Evolutionary conservation across 371 early-diverging fungal genomes (phyloP), one percentile per base, ranked within the genome.

Genomic region (Mortierella polycephala): DNA sequence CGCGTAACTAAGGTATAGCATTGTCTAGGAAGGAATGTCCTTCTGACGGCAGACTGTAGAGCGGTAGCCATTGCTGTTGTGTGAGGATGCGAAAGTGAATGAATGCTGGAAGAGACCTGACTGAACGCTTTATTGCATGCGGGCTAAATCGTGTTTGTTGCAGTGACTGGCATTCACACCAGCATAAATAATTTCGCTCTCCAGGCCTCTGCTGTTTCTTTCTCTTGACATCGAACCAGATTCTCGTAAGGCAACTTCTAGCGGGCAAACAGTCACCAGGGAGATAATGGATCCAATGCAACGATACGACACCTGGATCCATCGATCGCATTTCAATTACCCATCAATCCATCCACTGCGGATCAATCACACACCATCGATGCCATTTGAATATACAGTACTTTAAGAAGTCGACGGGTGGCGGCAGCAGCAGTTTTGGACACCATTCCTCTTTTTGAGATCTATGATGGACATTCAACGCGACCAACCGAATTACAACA

Each of bases 171-270:
- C 51, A 51, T 18, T 9, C 20, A 14, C 5, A 51, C 49, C 30
- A n/a, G 49, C 6, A 51, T 69, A 67, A 58, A 64, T 67, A 54
- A 16, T 51, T 51, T 49, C 37, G 10, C 16, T 6, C 50, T 45
- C 40, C 47, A 62, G 37, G 7, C 23, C 18, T 16, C 56, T 30
- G 21, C 30, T 30, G 52, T 50, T 75, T 71, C 76, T 71, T 67
- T 68, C 76, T 71, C 71, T 76, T 76, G 71, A 67, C 64, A 67
- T 60, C 60, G 58, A 55, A 64, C 63, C 55, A 46, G 71, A 71
- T 69, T 70, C 66, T 66, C 69, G 76, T 76, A 76, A 76, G 76
- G 64, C 71, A 42, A 5, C 14, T 30, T 30, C 30, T 30, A 30
- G 40, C 42, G 39, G 0, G 37, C 55, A 30, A 58, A 44, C 44